Base-by-base conservation (phyloP, 306 rosid species). In the Glycyrrhiza uralensis region DNA sequence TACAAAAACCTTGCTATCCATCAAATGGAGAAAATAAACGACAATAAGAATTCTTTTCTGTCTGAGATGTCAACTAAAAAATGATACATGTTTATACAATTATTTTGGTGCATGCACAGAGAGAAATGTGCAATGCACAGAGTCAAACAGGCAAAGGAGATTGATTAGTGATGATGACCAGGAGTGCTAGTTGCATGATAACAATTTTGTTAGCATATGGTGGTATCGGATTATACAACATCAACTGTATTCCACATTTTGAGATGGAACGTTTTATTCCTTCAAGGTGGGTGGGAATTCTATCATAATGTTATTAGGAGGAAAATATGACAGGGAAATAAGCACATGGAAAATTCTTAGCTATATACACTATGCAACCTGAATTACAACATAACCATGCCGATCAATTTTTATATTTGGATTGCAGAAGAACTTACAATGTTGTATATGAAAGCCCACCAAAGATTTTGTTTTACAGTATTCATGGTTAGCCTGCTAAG, bases 361-460 rank as follows among this genome's bases (percentile, higher is more conserved):
- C 59, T 22, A 78, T 50, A 50, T 22, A 28, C n/a, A 36, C 18
- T 0, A 35, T 15, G 17, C 26, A 30, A 36, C 18, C 28, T 20
- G 17, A n/a, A 23, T 22, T 23, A 46, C 6, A 30, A 35, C 17
- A 10, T 65, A 68, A 58, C 33, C 64, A 47, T 20, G 75, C 64
- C 2, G 36, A 73, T 77, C 51, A 69, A 44, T 42, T 68, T 52
- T 45, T 41, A 77, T 29, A 20, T 28, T 54, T 52, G 46, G 38
- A 51, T 45, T 24, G 66, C 69, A 39, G 36, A 79, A 46, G 28
- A 82, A 90, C 98, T 87, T 85, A 90, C 98, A 28, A 89, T 90
- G 67, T 93, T 93, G 84, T 93, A 93, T 7, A 86, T 80, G 69
- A 93, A 93, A 83, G 97, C 98, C 98, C 97, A 93, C 92, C 98